Conservation (phyloP, 163 green algal species). For the Volvox carteri region DNA sequence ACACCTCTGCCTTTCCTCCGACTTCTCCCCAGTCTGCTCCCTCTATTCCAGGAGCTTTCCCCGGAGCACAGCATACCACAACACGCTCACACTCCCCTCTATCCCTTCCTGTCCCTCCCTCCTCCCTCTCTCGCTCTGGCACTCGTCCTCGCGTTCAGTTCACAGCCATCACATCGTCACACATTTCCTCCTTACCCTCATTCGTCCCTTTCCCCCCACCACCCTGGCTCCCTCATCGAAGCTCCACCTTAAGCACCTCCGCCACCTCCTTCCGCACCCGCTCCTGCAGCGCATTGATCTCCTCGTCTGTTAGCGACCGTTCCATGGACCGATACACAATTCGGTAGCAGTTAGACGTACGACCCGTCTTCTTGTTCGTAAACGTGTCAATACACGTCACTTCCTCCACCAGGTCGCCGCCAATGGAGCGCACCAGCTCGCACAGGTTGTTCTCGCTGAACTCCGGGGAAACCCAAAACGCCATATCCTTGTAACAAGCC, state of each 20-base stretch:
- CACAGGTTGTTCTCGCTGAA: slow-evolving; percentile 99
- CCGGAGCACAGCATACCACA: too few relatives aligned
- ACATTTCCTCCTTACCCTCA: too few relatives aligned
- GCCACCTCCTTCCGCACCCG: slow-evolving; percentile 53
- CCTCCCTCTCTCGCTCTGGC: too few relatives aligned
- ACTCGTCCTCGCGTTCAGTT: too few relatives aligned
- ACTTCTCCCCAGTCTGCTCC: too few relatives aligned
- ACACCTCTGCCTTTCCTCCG: too few relatives aligned
- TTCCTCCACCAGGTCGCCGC: slow-evolving; percentile 97
- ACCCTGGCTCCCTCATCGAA: slow-evolving; percentile 42
- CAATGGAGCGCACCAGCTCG: slow-evolving; percentile 88
- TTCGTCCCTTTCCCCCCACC: too few relatives aligned
- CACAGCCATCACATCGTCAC: too few relatives aligned
- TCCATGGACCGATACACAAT: slow-evolving; percentile 96
- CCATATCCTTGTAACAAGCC: slow-evolving; percentile 98
- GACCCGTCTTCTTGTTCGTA: slow-evolving; percentile 93
- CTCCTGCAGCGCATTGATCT: slow-evolving; percentile 91
- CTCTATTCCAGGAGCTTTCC: too few relatives aligned
- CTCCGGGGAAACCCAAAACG: slow-evolving; percentile 94
- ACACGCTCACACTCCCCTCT: too few relatives aligned
- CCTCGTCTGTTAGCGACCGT: slow-evolving; percentile 96
- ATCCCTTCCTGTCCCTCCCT: too few relatives aligned
- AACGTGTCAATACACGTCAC: slow-evolving; percentile 98
- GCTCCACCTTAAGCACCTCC: slow-evolving; percentile 61
- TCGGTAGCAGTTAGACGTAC: slow-evolving; percentile 96